phyloP scores from a whole-genome alignment of 768 basidiomycete genomes.

The Amanita exitialis region DNA sequence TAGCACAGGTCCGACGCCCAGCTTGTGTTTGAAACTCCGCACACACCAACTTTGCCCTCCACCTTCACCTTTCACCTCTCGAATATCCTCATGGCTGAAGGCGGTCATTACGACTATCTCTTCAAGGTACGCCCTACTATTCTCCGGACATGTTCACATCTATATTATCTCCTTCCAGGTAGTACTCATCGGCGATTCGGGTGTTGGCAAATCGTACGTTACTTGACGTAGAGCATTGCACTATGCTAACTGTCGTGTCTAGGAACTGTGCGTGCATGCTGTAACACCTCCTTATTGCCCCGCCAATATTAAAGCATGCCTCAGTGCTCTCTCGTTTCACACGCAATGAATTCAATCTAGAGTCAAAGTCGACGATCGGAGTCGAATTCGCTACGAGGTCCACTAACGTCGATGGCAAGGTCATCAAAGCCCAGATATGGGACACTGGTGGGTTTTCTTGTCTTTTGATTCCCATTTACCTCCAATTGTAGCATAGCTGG shows the following conservation, averaged over 20 bases:
- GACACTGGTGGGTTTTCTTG: slow-evolving; percentile 68
- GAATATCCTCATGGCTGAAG: slow-evolving; percentile 61
- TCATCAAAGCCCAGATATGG: slow-evolving; percentile 98
- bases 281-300: background rate
- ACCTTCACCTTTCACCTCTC: slow-evolving; percentile 11
- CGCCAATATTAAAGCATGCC: background rate
- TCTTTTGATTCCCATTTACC: background rate
- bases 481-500: slow-evolving; percentile 46
- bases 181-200: slow-evolving; percentile 97
- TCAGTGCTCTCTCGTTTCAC: slow-evolving; percentile 99
- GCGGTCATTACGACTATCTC: slow-evolving; percentile 95
- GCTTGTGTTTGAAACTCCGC: slow-evolving; percentile 22
- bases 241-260: slow-evolving; percentile 8
- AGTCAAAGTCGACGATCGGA: slow-evolving; percentile 98
- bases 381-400: slow-evolving; percentile 98
- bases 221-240: slow-evolving; percentile 8
- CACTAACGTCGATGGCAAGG: slow-evolving; percentile 93
- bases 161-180: slow-evolving; percentile 42
- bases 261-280: slow-evolving; percentile 51
- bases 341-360: slow-evolving; percentile 97
- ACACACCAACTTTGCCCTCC: slow-evolving; percentile 4
- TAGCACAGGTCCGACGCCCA: too few relatives aligned
- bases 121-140: slow-evolving; percentile 67
- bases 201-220: slow-evolving; percentile 98
- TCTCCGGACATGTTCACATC: background rate